A percentile compares a stretch with the other conserved stretches of the same genome.
These are phyloP conservation scores for Chlamydomonas incerta DNA, from an alignment of 139 green algal genomes.

Conservation along the genomic window DNA sequence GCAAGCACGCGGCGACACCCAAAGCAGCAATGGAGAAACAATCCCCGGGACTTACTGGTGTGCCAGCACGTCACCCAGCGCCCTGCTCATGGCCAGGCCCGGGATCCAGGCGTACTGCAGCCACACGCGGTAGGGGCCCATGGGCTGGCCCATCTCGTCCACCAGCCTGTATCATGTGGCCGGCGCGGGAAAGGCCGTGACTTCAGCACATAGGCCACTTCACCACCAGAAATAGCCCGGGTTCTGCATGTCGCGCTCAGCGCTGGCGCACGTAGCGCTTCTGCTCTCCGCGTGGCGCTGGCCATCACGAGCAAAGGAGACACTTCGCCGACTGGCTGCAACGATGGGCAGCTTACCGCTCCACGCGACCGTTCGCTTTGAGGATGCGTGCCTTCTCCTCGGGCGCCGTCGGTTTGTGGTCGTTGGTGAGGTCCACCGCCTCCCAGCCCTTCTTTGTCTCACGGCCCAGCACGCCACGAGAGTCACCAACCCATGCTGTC, in stretches of 20 bases:
- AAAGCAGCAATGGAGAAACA: no score
- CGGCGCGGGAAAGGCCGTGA: background rate
- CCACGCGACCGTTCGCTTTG: constrained; percentile 79
- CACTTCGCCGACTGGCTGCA: no score
- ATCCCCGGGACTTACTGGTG: constrained; percentile 78
- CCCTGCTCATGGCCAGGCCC: constrained; percentile 91
- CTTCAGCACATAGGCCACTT: no score
- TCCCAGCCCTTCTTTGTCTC: constrained; percentile 52
- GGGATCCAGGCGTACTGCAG: constrained; percentile 82
- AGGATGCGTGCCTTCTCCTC: constrained; percentile 86
- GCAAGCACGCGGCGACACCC: no score
- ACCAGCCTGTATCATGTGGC: constrained; percentile 57
- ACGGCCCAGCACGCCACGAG: constrained; percentile 66
- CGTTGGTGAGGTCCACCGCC: constrained; percentile 81
- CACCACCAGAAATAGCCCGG: no score
- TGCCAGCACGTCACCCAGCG: constrained; percentile 85
- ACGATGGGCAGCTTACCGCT: constrained; percentile 79
- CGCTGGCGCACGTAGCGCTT: no score
- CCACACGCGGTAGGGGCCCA: constrained; percentile 89
- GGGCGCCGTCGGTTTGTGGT: constrained; percentile 89
- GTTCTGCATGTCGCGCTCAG: no score
- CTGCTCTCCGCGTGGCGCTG: no score
- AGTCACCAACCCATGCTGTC: constrained; percentile 93
- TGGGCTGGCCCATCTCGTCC: constrained; percentile 78
- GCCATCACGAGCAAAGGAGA: no score